Conservation (phyloP, 805 yeast genomes). For the Starmerella asiatica region DNA sequence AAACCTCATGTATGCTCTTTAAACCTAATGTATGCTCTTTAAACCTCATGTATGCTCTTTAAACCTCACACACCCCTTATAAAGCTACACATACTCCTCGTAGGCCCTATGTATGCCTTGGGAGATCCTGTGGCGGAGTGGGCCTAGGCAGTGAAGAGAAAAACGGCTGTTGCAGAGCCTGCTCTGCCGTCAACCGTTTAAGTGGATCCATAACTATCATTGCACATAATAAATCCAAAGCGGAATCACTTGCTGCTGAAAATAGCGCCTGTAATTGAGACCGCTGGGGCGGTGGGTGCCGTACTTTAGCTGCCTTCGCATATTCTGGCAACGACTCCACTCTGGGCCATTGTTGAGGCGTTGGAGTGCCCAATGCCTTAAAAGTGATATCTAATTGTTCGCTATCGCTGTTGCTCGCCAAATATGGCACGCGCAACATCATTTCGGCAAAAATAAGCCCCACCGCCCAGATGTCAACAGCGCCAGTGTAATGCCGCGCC, state of each 20-base stretch:
- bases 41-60: no score
- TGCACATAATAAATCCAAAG: conserved; percentile 58
- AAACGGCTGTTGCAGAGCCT: conserved; percentile 51
- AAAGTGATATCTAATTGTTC: conserved; percentile 91
- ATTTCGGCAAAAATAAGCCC: conserved; percentile 94
- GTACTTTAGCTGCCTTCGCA: conserved; percentile 25
- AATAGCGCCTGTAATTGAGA: conserved; percentile 70
- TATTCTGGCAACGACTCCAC: conserved; percentile 68
- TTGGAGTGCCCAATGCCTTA: conserved; percentile 91
- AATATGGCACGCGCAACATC: conserved; percentile 86
- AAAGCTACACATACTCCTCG: no score
- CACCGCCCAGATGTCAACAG: conserved; percentile 90
- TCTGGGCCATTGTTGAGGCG: conserved; percentile 83
- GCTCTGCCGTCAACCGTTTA: conserved; percentile 50
- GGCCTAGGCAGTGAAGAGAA: conserved; percentile 66
- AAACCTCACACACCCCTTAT: no score
- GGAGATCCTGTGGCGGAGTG: conserved; percentile 50
- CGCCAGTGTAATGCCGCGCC: conserved; percentile 74
- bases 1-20: no score
- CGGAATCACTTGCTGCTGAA: conserved; percentile 79
- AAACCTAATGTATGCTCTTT: no score
- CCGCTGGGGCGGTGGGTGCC: conserved; percentile 74
- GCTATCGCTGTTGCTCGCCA: conserved; percentile 81
- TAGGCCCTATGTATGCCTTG: conserved; percentile 33
- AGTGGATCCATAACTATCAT: conserved; percentile 69